Evolutionary conservation across 768 basidiomycete species (phyloP).

Genomic region (Sistotremastrum suecicum): DNA sequence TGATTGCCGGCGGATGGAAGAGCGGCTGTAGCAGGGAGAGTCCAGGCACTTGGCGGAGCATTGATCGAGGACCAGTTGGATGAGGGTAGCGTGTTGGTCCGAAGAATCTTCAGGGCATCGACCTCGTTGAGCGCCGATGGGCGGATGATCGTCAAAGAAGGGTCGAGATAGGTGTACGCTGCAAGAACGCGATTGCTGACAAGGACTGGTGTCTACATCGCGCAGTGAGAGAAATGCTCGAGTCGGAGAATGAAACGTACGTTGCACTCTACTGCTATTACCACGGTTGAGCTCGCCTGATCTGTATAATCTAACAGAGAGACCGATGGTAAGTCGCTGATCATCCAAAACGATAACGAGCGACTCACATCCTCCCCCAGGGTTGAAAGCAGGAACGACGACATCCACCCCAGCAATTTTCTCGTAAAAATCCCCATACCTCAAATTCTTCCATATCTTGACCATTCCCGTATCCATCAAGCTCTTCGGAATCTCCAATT

Average conservation of each 20-base stretch:
- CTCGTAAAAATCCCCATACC: conserved; percentile 24
- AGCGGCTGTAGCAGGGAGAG: too few relatives aligned
- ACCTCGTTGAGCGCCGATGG: conserved; percentile 28
- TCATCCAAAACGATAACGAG: too few relatives aligned
- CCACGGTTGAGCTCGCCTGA: conserved; percentile 28
- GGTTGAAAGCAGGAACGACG: conserved; percentile 25
- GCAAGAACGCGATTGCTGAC: conserved; percentile 24
- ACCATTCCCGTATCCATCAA: conserved; percentile 21
- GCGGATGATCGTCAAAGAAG: conserved; percentile 22
- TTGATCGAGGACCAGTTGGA: background rate
- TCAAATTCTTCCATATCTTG: conserved; percentile 18
- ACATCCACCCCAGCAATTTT: conserved; percentile 26
- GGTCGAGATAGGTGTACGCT: conserved; percentile 25
- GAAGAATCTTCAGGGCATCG: conserved; percentile 22
- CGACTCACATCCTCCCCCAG: conserved; percentile 16
- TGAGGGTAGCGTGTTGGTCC: conserved; percentile 16
- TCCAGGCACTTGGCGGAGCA: too few relatives aligned
- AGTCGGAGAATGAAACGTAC: conserved; percentile 10
- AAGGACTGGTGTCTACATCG: conserved; percentile 19
- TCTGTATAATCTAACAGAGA: conserved; percentile 17
- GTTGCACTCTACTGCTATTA: conserved; percentile 25
- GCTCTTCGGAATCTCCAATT: conserved; percentile 20
- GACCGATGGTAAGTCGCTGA: background rate
- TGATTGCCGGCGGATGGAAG: too few relatives aligned
- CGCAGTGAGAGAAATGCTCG: background rate